Conservation (phyloP, 78 protist species). For the Dictyostelium firmibasis region DNA sequence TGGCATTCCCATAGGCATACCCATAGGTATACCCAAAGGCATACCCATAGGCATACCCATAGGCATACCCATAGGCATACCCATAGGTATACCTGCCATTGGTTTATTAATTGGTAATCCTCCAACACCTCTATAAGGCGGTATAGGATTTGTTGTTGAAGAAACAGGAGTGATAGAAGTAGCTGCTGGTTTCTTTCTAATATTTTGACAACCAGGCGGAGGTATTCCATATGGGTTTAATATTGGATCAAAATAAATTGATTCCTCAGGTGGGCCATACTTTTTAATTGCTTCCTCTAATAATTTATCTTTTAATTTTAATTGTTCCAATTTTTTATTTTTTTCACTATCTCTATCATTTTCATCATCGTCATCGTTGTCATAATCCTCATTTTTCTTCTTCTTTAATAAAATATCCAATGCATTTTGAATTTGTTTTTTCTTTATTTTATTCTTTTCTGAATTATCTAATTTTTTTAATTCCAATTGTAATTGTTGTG, state of each 20-base stretch:
- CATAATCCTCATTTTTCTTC: background rate
- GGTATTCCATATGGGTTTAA: slow-evolving; percentile 33
- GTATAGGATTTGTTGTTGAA: background rate
- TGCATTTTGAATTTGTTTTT: slow-evolving; percentile 19
- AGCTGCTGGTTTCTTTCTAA: background rate
- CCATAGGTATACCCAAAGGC: background rate
- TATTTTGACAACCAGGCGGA: background rate
- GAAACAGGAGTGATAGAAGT: background rate
- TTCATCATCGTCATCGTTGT: background rate
- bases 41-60: background rate
- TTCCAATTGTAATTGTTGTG: background rate
- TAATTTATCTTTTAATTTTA: background rate
- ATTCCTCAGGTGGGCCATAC: slow-evolving; percentile 27
- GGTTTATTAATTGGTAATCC: background rate
- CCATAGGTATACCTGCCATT: too few relatives aligned
- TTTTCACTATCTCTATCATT: background rate
- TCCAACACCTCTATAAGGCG: background rate
- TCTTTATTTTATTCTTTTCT: slow-evolving; percentile 16
- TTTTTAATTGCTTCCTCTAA: slow-evolving; percentile 14
- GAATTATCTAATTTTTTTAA: slow-evolving; percentile 6
- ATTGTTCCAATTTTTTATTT: background rate
- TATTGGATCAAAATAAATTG: slow-evolving; percentile 22
- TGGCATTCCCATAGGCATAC: background rate
- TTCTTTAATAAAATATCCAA: background rate
- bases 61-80: background rate